Base-by-base conservation (phyloP, 2,329 filamentous ascomycete species). In the Falciphora oryzae region DNA sequence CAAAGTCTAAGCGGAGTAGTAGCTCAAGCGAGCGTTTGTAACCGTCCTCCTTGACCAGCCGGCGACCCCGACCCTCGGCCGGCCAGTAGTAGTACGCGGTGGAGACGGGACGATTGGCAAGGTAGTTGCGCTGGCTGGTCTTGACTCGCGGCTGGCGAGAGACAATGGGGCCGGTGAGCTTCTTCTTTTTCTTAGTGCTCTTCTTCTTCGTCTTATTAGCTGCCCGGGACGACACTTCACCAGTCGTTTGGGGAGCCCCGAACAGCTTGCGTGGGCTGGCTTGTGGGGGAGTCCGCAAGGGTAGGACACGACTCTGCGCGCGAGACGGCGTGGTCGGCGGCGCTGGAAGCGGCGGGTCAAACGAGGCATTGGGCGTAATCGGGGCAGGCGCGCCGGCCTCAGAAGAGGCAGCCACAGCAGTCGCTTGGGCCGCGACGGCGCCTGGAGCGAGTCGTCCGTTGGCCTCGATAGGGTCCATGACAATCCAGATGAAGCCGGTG, bases 401-500 rank as follows among this genome's bases (percentile, higher is more conserved):
- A n/a, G 44, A 53, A 25, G n/a, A 53, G 18, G 44, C n/a, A 25
- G 44, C 22, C n/a, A 25, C n/a, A 25, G 44, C 44, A 53, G 22
- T 22, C 25, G 28, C 28, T 35, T 29, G 57, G 35, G 53, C 57
- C 22, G 57, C 61, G 18, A 53, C 61, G n/a, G 56, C 50, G 11
- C 63, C 22, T 25, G 58, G 16, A 27, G 60, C 44, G 18, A 35
- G 44, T 56, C 59, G 44, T 16, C 28, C 59, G 32, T 31, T 57
- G 14, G 65, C 29, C 38, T 63, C 50, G 25, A 72, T 66, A 13
- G 86, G 82, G 44, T 92, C 89, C 68, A 97, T 90, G 0, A 97
- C 89, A 31, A 97, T 79, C 94, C 96, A 99, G 31, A 98, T 83
- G 70, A 99, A 99, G 0, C 96, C 96, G 0, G 97, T 96, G 72